Evolutionary conservation across 2,329 filamentous ascomycete species (phyloP), one percentile per base, ranked within the genome.

Genomic region (Fonsecaea monophora): DNA sequence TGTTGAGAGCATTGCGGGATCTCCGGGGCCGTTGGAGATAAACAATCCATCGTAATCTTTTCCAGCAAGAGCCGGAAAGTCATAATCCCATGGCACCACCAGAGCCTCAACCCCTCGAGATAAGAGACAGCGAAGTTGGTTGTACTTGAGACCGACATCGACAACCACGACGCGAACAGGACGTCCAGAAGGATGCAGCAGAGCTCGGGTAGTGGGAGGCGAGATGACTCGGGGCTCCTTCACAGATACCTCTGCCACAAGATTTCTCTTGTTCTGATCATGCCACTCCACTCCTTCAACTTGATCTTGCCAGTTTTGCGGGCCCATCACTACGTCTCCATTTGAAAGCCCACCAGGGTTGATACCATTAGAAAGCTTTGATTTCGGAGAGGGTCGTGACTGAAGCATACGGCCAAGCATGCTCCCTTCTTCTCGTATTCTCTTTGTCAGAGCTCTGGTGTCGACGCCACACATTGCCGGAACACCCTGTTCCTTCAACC

Each of bases 81-180:
- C 90, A 76, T 97, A 93, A 81, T 99, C 89, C 94, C 94, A 99
- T 9, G 95, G 95, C 70, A 95, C 94, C 64, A 97, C 92, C 71
- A 97, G 82, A 58, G 98, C 94, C 78, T 99, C 95, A 64, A 98
- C 91, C 63, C 95, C 95, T 73, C 95, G 89, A 75, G 89, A 90
- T 67, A 99, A 85, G 75, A 99, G 89, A 82, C 95, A 99, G 73
- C 95, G 88, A 74, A 99, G 86, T 82, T 99, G 95, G 82, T 98
- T 99, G 83, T 92, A 97, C 82, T 99, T 99, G 84, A 98, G 89
- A 78, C 95, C 95, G 73, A 99, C 94, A 82, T 99, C 95, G 73
- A 99, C 87, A 78, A 93, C 97, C 59, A 98, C 84, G 68, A 99
- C 89, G 77, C 94, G 92, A 66, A 98, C 86, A 58, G 90, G 86